Percentiles rank a stretch among this genome's conserved stretches.
These are phyloP conservation scores for Beta corolliflora DNA, from an alignment of 179 eudicot species.

Conservation along the genomic window DNA sequence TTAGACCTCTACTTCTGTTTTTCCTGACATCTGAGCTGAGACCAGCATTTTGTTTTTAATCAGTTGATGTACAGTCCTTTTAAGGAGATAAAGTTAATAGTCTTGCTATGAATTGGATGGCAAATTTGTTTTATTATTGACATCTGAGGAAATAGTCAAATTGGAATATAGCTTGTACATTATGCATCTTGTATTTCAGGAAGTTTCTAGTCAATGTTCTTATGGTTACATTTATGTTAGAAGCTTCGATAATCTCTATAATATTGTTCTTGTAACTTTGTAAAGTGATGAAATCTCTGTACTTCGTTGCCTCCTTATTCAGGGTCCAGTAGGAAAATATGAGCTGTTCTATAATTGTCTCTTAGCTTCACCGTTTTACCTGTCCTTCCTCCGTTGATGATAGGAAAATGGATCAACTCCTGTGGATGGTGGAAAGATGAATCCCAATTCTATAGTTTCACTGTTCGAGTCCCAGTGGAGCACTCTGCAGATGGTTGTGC, in stretches of 20 bases:
- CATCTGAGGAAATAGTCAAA: not conserved
- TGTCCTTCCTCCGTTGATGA: slow-evolving; percentile 13
- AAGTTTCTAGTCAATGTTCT: not conserved
- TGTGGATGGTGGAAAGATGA: slow-evolving; percentile 75
- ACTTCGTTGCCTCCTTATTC: slow-evolving; percentile 3
- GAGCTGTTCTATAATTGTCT: not conserved
- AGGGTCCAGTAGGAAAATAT: not conserved
- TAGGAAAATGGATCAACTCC: slow-evolving; percentile 56
- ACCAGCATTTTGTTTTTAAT: not conserved
- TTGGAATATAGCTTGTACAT: not conserved
- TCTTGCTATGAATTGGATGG: not conserved
- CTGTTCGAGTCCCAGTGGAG: slow-evolving; percentile 97
- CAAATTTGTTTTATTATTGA: not conserved
- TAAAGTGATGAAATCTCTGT: not conserved
- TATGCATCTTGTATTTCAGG: not conserved
- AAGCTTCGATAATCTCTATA: not conserved
- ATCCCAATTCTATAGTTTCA: slow-evolving; percentile 78
- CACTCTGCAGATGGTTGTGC: slow-evolving; percentile 98
- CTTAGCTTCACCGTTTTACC: not conserved
- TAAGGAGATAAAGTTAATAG: not conserved
- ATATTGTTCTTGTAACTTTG: not conserved
- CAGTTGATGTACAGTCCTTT: not conserved
- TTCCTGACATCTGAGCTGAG: not conserved
- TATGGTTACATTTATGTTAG: too few species aligned
- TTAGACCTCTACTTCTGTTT: not conserved